phyloP scores from a whole-genome alignment of 257 asterid genomes.

The Petunia secreta region DNA sequence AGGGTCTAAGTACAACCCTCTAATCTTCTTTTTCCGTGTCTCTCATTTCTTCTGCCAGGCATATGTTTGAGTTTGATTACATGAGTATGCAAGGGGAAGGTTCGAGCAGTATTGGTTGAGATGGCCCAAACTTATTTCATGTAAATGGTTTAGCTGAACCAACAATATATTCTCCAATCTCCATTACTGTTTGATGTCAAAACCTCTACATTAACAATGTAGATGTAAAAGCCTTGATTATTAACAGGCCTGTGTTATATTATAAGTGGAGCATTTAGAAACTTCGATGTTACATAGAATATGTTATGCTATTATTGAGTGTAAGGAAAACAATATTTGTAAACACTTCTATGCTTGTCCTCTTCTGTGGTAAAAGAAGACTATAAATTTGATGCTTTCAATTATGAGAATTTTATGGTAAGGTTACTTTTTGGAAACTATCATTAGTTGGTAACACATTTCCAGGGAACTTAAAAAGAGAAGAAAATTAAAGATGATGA shows the following conservation, averaged over 20 bases:
- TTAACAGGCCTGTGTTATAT: neutral
- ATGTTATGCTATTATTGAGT: conserved; percentile 18
- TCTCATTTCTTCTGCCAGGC: conserved; percentile 46
- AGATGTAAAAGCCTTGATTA: neutral
- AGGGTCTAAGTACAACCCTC: neutral
- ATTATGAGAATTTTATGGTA: neutral
- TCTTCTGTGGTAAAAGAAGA: too few species aligned
- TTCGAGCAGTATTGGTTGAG: conserved; percentile 76
- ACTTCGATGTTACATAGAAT: conserved; percentile 16
- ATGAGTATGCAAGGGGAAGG: conserved; percentile 86
- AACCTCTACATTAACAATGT: conserved; percentile 11
- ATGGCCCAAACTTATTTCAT: conserved; percentile 35
- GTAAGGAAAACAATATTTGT: neutral
- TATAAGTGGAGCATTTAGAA: conserved; percentile 13
- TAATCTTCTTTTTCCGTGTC: neutral
- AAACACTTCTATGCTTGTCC: too few species aligned
- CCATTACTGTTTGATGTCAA: neutral
- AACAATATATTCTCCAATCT: neutral
- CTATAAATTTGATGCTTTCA: neutral
- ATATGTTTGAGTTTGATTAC: conserved; percentile 78
- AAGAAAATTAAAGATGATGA: too few species aligned
- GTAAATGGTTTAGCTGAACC: conserved; percentile 28
- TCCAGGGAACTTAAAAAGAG: too few species aligned
- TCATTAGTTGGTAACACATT: too few species aligned
- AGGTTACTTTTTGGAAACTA: too few species aligned